Conservation (phyloP, 768 basidiomycete genomes). For the Mycena crocata region DNA sequence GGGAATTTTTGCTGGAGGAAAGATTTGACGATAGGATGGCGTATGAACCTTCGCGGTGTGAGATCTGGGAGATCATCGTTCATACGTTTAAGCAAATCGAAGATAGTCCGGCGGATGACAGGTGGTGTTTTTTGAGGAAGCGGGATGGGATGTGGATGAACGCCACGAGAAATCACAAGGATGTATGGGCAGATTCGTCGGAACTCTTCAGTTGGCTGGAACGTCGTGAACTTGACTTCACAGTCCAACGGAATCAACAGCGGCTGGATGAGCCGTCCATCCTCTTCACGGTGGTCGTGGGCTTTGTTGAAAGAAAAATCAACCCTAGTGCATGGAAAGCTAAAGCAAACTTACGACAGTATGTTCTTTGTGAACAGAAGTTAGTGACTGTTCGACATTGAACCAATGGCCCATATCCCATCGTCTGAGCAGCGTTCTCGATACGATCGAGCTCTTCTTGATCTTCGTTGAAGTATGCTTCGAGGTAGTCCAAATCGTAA, state of each 20-base stretch:
- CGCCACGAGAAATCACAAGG: slow-evolving; percentile 21
- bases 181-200: slow-evolving; percentile 28
- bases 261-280: slow-evolving; percentile 21
- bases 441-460: too few species aligned
- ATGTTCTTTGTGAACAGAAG: too few species aligned
- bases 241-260: slow-evolving; percentile 28
- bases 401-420: too few species aligned
- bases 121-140: slow-evolving; percentile 38
- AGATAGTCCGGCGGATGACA: slow-evolving; percentile 12
- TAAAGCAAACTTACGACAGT: too few species aligned
- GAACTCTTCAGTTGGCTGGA: slow-evolving; percentile 27
- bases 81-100: slow-evolving; percentile 23
- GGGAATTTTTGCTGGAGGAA: slow-evolving; percentile 31
- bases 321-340: too few species aligned
- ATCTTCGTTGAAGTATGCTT: too few species aligned
- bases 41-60: slow-evolving; percentile 37
- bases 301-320: too few species aligned
- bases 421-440: too few species aligned
- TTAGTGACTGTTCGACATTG: too few species aligned
- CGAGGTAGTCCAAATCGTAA: too few species aligned
- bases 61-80: slow-evolving; percentile 38
- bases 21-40: slow-evolving; percentile 33
- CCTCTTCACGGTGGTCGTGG: slow-evolving; percentile 25
- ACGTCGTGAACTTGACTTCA: slow-evolving; percentile 16
- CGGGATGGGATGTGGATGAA: slow-evolving; percentile 37